Conservation (phyloP, 2,329 filamentous ascomycete species). For the Neofusicoccum sp. region DNA sequence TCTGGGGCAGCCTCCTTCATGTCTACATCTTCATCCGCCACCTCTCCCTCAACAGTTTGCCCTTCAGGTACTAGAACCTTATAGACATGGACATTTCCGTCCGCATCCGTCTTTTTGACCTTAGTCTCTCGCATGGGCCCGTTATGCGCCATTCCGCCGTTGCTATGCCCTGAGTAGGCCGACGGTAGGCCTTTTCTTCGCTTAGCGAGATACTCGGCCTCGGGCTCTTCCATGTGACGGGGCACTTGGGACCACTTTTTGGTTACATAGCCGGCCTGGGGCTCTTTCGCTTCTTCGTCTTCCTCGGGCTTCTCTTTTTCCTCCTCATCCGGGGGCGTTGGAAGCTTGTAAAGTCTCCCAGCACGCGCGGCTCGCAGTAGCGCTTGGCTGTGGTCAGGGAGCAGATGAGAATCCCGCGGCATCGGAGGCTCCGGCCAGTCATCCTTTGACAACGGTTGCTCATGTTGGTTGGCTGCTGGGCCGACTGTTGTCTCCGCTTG, state of each 20-base stretch:
- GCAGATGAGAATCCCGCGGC: slow-evolving; percentile 80
- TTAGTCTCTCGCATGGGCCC: slow-evolving; percentile 71
- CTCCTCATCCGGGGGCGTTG: slow-evolving; percentile 64
- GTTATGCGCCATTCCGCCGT: neutral
- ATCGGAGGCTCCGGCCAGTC: slow-evolving; percentile 81
- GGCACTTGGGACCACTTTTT: slow-evolving; percentile 63
- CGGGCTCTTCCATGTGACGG: slow-evolving; percentile 59
- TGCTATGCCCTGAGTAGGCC: slow-evolving; percentile 28
- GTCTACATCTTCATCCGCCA: slow-evolving; percentile 61
- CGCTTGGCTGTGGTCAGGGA: slow-evolving; percentile 79
- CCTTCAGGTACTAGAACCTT: slow-evolving; percentile 81
- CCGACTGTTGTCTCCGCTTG: slow-evolving; percentile 68
- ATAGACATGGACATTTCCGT: slow-evolving; percentile 80
- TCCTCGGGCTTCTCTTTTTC: slow-evolving; percentile 55
- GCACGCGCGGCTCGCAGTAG: slow-evolving; percentile 80
- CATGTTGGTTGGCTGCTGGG: slow-evolving; percentile 62
- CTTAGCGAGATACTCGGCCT: slow-evolving; percentile 65
- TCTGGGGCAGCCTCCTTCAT: slow-evolving; percentile 47
- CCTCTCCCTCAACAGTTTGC: slow-evolving; percentile 78
- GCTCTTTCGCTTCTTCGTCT: slow-evolving; percentile 45
- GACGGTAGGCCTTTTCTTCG: slow-evolving; percentile 61
- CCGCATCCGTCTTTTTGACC: slow-evolving; percentile 74
- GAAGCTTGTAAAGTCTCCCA: slow-evolving; percentile 73
- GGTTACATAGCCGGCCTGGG: slow-evolving; percentile 56
- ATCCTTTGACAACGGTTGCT: slow-evolving; percentile 47